Conservation (phyloP, 1,284 basidiomycete genomes). For the Trametes hirsuta region DNA sequence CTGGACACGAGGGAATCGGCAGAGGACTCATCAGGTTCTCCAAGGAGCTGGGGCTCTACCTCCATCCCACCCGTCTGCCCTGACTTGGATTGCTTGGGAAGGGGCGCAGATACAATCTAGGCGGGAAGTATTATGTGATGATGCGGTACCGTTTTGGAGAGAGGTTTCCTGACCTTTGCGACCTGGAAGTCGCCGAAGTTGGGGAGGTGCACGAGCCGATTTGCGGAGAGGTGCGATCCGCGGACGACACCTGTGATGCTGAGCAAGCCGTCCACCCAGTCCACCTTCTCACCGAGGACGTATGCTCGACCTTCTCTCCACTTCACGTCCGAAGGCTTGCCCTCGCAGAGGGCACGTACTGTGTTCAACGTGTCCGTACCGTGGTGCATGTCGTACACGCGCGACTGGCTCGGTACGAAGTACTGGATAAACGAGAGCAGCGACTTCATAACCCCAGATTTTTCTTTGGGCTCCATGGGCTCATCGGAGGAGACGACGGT, state of each 20-base stretch:
- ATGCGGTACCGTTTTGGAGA: neutral
- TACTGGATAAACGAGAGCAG: constrained; percentile 93
- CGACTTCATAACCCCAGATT: constrained; percentile 77
- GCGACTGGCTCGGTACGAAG: constrained; percentile 86
- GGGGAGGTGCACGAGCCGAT: constrained; percentile 89
- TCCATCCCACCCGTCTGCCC: constrained; percentile 55
- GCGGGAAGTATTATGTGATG: neutral
- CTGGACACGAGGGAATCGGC: constrained; percentile 90
- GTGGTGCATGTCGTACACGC: constrained; percentile 65
- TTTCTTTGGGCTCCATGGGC: constrained; percentile 59
- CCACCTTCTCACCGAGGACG: constrained; percentile 73
- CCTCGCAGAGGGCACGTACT: constrained; percentile 78
- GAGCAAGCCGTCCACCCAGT: constrained; percentile 64
- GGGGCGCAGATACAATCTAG: constrained; percentile 66
- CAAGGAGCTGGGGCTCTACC: constrained; percentile 59
- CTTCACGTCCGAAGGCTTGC: constrained; percentile 72
- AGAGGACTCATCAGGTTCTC: constrained; percentile 62
- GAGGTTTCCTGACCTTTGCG: constrained; percentile 58
- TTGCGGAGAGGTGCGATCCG: constrained; percentile 79
- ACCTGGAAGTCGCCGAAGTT: constrained; percentile 91
- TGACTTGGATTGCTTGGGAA: constrained; percentile 45
- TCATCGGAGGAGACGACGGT: constrained; percentile 54
- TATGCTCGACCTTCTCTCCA: constrained; percentile 87
- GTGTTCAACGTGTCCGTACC: constrained; percentile 73
- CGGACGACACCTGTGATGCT: constrained; percentile 86